A percentile compares a stretch with the other conserved stretches of the same genome.
These are phyloP conservation scores for Lophiostoma macrostomum DNA, from an alignment of 495 filamentous ascomycete genomes.

Conservation along the genomic window DNA sequence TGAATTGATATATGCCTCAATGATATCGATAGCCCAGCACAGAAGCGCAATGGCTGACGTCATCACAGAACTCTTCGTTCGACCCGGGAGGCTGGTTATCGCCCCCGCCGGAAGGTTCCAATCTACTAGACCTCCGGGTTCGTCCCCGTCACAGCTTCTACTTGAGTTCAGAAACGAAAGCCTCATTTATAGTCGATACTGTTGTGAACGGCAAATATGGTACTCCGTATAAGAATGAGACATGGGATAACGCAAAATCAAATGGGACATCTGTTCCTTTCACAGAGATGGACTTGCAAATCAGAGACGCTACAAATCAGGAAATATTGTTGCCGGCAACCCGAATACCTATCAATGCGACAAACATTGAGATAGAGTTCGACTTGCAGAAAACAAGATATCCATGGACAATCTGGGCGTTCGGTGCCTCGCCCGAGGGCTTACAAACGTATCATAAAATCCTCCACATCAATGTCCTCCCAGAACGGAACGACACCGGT, in stretches of 20 bases:
- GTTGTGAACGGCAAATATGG: slow-evolving; percentile 53
- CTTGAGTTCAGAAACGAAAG: slow-evolving; percentile 50
- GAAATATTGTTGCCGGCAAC: slow-evolving; percentile 27
- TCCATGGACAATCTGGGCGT: slow-evolving; percentile 27
- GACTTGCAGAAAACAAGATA: neutral
- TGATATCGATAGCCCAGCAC: no score
- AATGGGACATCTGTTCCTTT: slow-evolving; percentile 13
- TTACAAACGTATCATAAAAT: slow-evolving; percentile 44
- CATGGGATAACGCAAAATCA: neutral
- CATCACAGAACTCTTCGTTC: slow-evolving; percentile 39
- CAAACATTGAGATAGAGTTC: slow-evolving; percentile 6
- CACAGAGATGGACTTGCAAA: slow-evolving; percentile 30
- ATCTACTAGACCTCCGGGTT: slow-evolving; percentile 55
- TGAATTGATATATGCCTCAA: no score
- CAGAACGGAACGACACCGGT: slow-evolving; percentile 51
- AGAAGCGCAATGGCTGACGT: slow-evolving; percentile 8
- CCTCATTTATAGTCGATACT: slow-evolving; percentile 60
- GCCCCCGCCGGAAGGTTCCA: slow-evolving; percentile 45
- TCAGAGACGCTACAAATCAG: slow-evolving; percentile 37
- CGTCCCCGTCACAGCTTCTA: slow-evolving; percentile 62
- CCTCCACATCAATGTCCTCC: slow-evolving; percentile 54
- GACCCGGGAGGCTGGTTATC: slow-evolving; percentile 60
- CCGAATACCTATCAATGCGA: slow-evolving; percentile 13
- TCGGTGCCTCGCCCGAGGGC: slow-evolving; percentile 34
- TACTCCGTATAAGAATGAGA: slow-evolving; percentile 41